Evolutionary conservation across 2,329 filamentous ascomycete genomes (phyloP), one percentile per base, ranked within the genome.

Genomic region (Chrysosporium queenslandicum): DNA sequence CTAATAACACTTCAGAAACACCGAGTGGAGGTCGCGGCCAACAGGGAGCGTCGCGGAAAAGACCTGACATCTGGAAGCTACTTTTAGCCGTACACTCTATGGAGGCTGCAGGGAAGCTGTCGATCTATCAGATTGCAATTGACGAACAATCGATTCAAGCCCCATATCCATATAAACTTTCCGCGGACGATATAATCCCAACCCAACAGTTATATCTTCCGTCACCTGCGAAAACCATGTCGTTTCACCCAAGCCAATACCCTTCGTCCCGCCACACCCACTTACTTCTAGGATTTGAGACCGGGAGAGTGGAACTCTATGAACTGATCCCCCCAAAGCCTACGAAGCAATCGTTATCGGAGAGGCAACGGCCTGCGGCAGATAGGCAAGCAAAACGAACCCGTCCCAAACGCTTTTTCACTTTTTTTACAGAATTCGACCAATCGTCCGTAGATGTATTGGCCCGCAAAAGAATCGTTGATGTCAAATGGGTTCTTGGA

Each of bases 241-340:
- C 69, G 1, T 81, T 82, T 67, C 80, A 75, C 53, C 71, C 76
- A 12, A 74, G 75, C 5, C 63, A 71, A 36, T 76, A 74, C 57
- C 76, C 78, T 3, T 74, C 75, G 21, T 63, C 67, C 23, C 72
- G 76, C 11, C 77, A 80, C 61, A 73, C 76, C 0, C 74, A 75
- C 41, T 63, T 83, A 9, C 68, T 83, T 7, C 67, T 83, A 5
- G 70, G 74, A 1, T 78, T 81, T 52, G 63, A 71, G 1, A 71
- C 68, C n/a, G 79, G 80, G 4, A 72, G 69, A 39, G 76, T 79
- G 25, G 78, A 79, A 50, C 68, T 83, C 12, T 80, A 79, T 59
- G 76, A 80, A 50, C 76, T 75, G 23, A 73, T 79, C 29, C 68
- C 74, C 14, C 61, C 57, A 20, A 66, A 62, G 39, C 52, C 56